Base-by-base conservation (phyloP, 2,329 filamentous ascomycete genomes). In the Alternaria rosae region DNA sequence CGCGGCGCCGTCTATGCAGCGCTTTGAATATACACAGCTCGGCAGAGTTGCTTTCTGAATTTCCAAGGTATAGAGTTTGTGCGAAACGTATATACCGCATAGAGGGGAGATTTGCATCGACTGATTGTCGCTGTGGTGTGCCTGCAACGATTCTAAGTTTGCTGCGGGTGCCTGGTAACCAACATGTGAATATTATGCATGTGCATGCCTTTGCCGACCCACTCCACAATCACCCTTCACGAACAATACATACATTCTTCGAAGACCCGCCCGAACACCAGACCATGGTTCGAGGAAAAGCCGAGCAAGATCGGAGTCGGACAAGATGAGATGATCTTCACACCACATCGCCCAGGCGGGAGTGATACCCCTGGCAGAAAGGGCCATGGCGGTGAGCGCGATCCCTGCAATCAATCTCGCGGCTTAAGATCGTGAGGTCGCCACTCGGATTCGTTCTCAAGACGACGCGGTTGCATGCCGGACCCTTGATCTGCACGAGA, bases 301-400 rank as follows among this genome's bases (percentile, higher is more conserved):
- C 7, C 12, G 47, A 35, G 47, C 13, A 23, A 10, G 15, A 15
- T 35, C 21, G 17, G 20, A 32, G 13, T 35, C 20, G 17, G 35
- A 38, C 35, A 38, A 43, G 53, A 60, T 76, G 67, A 69, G 63
- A 70, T 71, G 73, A 77, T 64, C 21, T 73, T 76, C 73, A 74
- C 75, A 74, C 73, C 74, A 73, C 41, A 43, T 45, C 42, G 57
- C 23, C 51, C 62, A 54, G 53, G 62, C 41, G 42, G 45, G 42
- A 51, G 48, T 5, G 45, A 15, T 60, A 38, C 70, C 72, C 71
- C 70, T 72, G 70, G 68, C 70, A 71, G 65, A 72, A 75, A 28
- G 4, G 20, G 12, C 38, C 21, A 42, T 51, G 26, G 59, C 59
- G 59, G 59, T 59, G 58, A 61, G 32, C 28, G 60, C 67, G 69